Evolutionary conservation across 192 early-diverging fungal genomes (phyloP), one percentile per base, ranked within the genome.

Genomic region (Lobosporangium transversale): DNA sequence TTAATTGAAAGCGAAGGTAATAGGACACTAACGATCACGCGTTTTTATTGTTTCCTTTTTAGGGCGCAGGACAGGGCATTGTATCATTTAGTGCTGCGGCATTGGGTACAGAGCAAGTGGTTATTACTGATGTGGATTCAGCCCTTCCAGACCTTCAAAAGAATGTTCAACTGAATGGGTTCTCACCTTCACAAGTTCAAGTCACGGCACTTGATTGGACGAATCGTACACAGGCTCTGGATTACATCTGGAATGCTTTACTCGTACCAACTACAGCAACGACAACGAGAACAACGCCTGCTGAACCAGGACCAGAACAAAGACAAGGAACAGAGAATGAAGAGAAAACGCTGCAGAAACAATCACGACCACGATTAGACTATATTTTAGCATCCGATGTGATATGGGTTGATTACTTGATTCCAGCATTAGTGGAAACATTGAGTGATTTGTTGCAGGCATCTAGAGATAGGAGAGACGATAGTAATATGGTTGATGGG

Each of bases 321-420:
- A 40, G 47, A 18, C 57, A 47, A 47, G n/a, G n/a, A n/a, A n/a
- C n/a, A n/a, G n/a, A n/a, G n/a, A n/a, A n/a, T n/a, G n/a, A n/a
- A n/a, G n/a, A n/a, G n/a, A n/a, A n/a, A n/a, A n/a, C n/a, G n/a
- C n/a, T n/a, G n/a, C 50, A 62, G n/a, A 27, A 43, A 15, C 37
- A 42, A n/a, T 15, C 44, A 10, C 48, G 37, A 36, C 62, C 18
- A 32, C 18, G 24, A 23, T 35, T 78, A 14, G 79, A 83, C 47
- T 83, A 79, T 40, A 79, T 83, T 18, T 33, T 83, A 17, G 82
- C 79, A 23, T 64, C 82, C 9, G 82, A 83, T 49, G 75, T 83
- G 31, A 70, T 83, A 4, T 83, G 82, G 82, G 80, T 83, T 1
- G 82, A 83, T 37, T 79, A 73, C 50, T 53, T 83, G 45, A 67